Evolutionary conservation across 768 basidiomycete genomes (phyloP).

Genomic region (Tremella yokohamensis): DNA sequence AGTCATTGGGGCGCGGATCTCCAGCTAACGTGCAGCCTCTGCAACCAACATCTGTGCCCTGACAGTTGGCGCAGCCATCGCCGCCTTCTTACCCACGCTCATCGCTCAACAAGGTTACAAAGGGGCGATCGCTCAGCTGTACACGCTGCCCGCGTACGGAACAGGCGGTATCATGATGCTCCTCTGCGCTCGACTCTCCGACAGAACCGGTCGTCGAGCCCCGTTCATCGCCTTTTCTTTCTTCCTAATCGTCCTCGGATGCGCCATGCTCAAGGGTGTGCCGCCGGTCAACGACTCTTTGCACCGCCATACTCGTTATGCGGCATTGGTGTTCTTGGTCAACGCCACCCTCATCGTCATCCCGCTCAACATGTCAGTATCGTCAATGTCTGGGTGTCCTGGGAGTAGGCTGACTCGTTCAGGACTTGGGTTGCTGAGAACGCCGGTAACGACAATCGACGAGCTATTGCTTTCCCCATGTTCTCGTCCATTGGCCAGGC

Average conservation of each 20-base stretch:
- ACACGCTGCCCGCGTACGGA: conserved; percentile 5
- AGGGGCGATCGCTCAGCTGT: conserved; percentile 22
- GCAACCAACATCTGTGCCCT: conserved; percentile 1
- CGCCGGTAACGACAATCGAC: conserved; percentile 11
- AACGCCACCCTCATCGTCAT: too few species aligned
- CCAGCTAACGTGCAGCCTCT: not conserved
- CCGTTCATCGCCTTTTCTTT: conserved; percentile 15
- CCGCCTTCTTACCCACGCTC: conserved; percentile 24
- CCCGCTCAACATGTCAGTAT: not conserved
- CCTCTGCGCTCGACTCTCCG: conserved; percentile 10
- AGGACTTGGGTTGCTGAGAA: conserved; percentile 14
- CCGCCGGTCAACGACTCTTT: not conserved
- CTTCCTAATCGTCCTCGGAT: conserved; percentile 14
- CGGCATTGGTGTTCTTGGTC: conserved; percentile 18
- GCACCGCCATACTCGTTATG: conserved; percentile 13
- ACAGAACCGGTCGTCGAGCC: conserved; percentile 14
- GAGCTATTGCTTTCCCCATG: conserved; percentile 1
- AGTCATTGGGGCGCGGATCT: not conserved
- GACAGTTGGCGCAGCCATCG: conserved; percentile 22
- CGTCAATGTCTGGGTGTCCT: not conserved
- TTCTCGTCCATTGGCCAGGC: conserved; percentile 7
- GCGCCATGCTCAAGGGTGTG: conserved; percentile 17
- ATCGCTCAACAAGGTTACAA: conserved; percentile 11
- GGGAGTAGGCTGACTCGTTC: not conserved
- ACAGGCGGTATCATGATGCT: conserved; percentile 14